Percentiles rank a stretch among this genome's conserved stretches.
Evolutionary conservation across 805 yeast species (phyloP).

Genomic region (Lipomyces orientalis): DNA sequence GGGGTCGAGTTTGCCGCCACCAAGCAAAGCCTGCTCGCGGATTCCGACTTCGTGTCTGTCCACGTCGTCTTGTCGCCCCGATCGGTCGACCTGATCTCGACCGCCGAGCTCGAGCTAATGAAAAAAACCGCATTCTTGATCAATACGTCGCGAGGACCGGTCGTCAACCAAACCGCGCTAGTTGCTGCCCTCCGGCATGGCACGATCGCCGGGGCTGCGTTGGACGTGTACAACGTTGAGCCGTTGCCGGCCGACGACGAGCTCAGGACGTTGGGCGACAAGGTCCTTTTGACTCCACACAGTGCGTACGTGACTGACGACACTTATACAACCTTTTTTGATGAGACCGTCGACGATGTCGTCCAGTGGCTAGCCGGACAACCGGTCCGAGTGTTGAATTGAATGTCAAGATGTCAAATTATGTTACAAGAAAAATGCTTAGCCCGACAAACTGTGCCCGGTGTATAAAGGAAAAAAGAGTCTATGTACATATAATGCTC

Average conservation of each 20-base stretch:
- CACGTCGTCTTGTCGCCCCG: slow-evolving; percentile 33
- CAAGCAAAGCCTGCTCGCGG: slow-evolving; percentile 33
- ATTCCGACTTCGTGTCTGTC: slow-evolving; percentile 37
- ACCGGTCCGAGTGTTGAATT: slow-evolving; percentile 17
- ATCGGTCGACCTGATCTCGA: slow-evolving; percentile 29
- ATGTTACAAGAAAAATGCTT: neutral
- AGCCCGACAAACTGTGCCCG: neutral
- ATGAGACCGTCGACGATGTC: slow-evolving; percentile 32
- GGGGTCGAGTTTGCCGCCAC: slow-evolving; percentile 24
- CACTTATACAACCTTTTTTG: slow-evolving; percentile 21
- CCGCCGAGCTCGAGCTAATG: slow-evolving; percentile 32
- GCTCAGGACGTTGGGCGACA: slow-evolving; percentile 29
- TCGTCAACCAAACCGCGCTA: slow-evolving; percentile 37
- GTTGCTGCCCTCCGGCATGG: slow-evolving; percentile 28
- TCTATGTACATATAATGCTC: slow-evolving; percentile 2
- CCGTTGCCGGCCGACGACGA: slow-evolving; percentile 37
- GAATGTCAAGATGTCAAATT: neutral
- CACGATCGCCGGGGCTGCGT: slow-evolving; percentile 38
- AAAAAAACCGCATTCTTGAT: slow-evolving; percentile 37
- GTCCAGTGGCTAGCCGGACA: slow-evolving; percentile 12
- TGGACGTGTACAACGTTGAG: slow-evolving; percentile 39
- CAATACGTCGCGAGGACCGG: slow-evolving; percentile 39
- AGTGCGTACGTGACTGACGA: slow-evolving; percentile 34
- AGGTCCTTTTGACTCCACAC: slow-evolving; percentile 39
- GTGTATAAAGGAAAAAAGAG: neutral